Conservation (phyloP, 805 yeast species). For the Isabelozyma rhagii region DNA sequence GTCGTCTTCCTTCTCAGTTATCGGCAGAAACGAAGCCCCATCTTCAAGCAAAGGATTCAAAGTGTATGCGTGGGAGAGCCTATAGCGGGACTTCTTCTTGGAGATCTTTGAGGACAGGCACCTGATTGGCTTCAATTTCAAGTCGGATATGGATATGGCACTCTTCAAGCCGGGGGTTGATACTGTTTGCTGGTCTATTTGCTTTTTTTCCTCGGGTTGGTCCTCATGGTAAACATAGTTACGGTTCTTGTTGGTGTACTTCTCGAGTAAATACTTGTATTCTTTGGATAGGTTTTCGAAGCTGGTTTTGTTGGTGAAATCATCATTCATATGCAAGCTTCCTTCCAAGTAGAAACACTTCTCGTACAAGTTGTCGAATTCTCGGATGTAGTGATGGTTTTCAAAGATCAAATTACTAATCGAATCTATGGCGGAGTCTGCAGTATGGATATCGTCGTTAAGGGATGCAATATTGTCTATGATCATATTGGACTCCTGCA, state of each 20-base stretch:
- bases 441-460: constrained; percentile 17
- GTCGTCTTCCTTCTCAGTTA: neutral
- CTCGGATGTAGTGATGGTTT: constrained; percentile 20
- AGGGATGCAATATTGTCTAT: constrained; percentile 16
- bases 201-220: neutral
- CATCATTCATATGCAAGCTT: constrained; percentile 27
- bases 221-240: neutral
- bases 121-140: constrained; percentile 38
- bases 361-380: constrained; percentile 28
- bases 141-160: constrained; percentile 30
- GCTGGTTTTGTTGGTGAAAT: constrained; percentile 26
- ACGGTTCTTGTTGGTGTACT: constrained; percentile 9
- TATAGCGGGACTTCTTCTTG: constrained; percentile 40
- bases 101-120: constrained; percentile 28
- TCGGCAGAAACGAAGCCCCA: constrained; percentile 4
- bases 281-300: constrained; percentile 28
- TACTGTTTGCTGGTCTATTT: neutral
- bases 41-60: constrained; percentile 31
- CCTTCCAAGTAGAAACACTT: constrained; percentile 33
- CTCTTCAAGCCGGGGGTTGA: constrained; percentile 6
- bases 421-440: constrained; percentile 28
- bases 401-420: constrained; percentile 17
- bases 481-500: constrained; percentile 20
- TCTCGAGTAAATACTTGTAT: constrained; percentile 20
- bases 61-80: constrained; percentile 35